A percentile compares a stretch with the other conserved stretches of the same genome.
These are phyloP conservation scores for Zygotorulaspora chibaensis DNA, from an alignment of 805 yeast genomes.

Conservation along the genomic window DNA sequence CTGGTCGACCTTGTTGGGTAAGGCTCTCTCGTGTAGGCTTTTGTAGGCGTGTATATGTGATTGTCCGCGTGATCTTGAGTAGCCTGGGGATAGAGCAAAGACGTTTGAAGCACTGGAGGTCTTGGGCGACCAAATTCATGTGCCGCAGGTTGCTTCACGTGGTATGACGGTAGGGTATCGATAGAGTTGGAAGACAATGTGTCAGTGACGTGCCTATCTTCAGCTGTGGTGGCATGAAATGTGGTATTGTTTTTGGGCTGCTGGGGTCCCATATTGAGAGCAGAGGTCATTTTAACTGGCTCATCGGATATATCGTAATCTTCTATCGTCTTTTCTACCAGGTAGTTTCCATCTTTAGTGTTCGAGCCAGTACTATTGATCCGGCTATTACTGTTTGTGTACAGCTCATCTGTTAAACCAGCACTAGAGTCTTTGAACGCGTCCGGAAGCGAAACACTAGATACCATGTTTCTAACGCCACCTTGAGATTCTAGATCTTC, in stretches of 20 bases:
- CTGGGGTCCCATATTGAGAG: conserved; percentile 2
- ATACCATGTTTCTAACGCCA: background rate
- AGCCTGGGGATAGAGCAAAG: background rate
- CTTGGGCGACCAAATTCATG: conserved; percentile 1
- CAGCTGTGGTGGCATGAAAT: background rate
- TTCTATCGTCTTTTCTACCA: conserved; percentile 2
- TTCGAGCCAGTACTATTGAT: conserved; percentile 5
- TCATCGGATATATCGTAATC: conserved; percentile 6
- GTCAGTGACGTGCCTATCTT: background rate
- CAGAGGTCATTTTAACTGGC: conserved; percentile 7
- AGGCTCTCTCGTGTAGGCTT: conserved; percentile 9
- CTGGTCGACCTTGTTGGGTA: conserved; percentile 14
- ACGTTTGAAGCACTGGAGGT: conserved; percentile 5
- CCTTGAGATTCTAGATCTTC: conserved; percentile 4
- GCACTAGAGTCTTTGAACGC: conserved; percentile 8
- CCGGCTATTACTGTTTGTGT: background rate
- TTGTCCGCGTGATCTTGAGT: background rate
- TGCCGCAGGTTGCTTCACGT: background rate
- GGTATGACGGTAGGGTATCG: conserved; percentile 1
- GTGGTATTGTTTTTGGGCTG: background rate
- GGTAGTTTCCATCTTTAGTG: conserved; percentile 1
- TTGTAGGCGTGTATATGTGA: conserved; percentile 9
- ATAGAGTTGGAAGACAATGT: background rate
- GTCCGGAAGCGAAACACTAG: background rate
- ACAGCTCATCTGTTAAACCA: conserved; percentile 1